These are phyloP conservation scores for Tephrocybe rancida DNA, from an alignment of 768 basidiomycete genomes.

Conservation along the genomic window DNA sequence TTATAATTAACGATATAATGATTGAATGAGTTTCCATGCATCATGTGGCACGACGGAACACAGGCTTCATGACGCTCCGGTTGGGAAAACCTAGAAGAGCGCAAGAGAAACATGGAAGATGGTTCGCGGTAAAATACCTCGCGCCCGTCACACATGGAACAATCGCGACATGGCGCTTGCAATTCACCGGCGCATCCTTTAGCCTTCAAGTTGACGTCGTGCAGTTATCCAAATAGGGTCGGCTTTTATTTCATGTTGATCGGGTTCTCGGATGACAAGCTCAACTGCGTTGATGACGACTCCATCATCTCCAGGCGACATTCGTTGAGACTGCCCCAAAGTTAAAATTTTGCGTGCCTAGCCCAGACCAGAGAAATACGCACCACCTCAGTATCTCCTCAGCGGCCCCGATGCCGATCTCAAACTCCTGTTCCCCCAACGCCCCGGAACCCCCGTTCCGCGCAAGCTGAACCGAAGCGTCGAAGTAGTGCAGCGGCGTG, in stretches of 20 bases:
- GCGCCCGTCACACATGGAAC: background rate
- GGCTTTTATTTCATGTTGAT: background rate
- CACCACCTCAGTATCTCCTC: slow-evolving; percentile 64
- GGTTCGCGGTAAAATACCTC: background rate
- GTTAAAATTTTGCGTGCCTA: background rate
- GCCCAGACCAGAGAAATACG: slow-evolving; percentile 18
- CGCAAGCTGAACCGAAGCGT: slow-evolving; percentile 74
- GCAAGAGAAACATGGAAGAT: background rate
- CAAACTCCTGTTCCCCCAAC: slow-evolving; percentile 69
- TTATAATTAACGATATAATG: slow-evolving; percentile 1
- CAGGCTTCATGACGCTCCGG: background rate
- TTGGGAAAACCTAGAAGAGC: no score
- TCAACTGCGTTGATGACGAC: slow-evolving; percentile 48
- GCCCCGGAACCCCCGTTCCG: slow-evolving; percentile 56
- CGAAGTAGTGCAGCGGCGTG: slow-evolving; percentile 74
- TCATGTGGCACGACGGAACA: background rate
- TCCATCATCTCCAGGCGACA: slow-evolving; percentile 69
- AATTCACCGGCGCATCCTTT: slow-evolving; percentile 3
- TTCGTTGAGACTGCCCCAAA: slow-evolving; percentile 52
- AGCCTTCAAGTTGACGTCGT: slow-evolving; percentile 4
- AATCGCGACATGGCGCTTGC: background rate
- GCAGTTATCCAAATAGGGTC: background rate
- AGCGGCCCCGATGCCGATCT: slow-evolving; percentile 62
- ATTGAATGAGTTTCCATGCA: background rate
- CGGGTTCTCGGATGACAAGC: slow-evolving; percentile 19